Base-by-base conservation (phyloP, 2,329 filamentous ascomycete species). In the Alternaria hordeiaustralica region DNA sequence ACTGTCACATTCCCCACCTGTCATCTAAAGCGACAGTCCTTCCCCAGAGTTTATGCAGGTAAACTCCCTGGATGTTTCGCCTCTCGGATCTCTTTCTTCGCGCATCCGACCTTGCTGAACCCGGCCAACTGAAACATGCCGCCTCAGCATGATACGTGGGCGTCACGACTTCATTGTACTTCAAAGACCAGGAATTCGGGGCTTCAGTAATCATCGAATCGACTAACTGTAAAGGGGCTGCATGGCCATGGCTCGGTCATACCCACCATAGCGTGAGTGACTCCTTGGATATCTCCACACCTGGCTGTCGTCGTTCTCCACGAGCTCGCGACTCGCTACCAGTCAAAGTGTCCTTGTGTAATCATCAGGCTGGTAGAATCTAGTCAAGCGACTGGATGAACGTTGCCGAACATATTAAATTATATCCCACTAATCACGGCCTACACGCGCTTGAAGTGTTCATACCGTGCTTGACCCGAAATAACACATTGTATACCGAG, bases 41-140 rank as follows among this genome's bases (percentile, higher is more conserved):
- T 58, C 58, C 56, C 47, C 57, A 53, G 36, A 45, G 11, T 36
- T 23, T 50, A 33, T 50, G 36, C 61, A 64, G 11, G 56, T 51
- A 41, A 21, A 53, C 18, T 43, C 43, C 64, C 28, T 54, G 53
- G 51, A 56, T 50, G 54, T 65, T 61, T 63, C 59, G 50, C 46
- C 45, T 50, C 51, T 64, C 62, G 54, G 54, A 41, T 46, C 55
- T 36, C 18, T 53, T 15, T 23, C 26, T 18, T 59, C 33, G 36
- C 47, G 21, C 57, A 54, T 51, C 60, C 63, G 30, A 62, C 55
- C 44, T 62, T 15, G 10, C 43, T 41, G 47, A 28, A 28, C 23
- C 21, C 18, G 36, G 36, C 26, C 25, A 44, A 30, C 33, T 54
- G 46, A 54, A 49, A 53, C 47, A 26, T 23, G 57, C 25, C 41